phyloP scores from a whole-genome alignment of 78 protist genomes.

The Guillardia theta region DNA sequence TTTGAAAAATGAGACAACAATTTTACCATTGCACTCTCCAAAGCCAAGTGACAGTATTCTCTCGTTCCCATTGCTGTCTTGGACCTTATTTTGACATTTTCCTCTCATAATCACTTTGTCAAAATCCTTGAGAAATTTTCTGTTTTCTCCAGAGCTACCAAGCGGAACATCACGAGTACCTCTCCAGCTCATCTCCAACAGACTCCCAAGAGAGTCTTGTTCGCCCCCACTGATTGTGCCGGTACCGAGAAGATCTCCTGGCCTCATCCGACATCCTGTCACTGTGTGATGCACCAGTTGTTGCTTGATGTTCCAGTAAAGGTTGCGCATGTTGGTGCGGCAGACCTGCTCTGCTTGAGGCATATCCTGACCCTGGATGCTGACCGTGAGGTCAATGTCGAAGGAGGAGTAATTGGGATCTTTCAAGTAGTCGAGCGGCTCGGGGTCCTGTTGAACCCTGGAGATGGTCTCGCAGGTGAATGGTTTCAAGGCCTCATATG shows the following conservation, averaged over 20 bases:
- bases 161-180: neutral
- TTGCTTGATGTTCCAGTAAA: neutral
- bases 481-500: conserved; percentile 66
- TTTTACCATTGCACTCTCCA: no score
- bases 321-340: neutral
- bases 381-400: neutral
- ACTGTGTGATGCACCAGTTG: neutral
- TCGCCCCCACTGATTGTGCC: neutral
- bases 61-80: no score
- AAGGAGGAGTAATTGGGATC: neutral
- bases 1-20: no score
- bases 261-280: neutral
- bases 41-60: no score
- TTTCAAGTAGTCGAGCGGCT: neutral
- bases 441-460: neutral
- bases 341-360: neutral
- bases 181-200: neutral
- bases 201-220: neutral
- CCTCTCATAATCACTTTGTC: neutral
- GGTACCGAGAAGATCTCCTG: neutral
- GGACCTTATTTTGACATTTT: neutral
- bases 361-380: neutral
- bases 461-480: neutral
- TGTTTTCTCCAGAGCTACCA: neutral
- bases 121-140: neutral